Base-by-base conservation (phyloP, 2,329 filamentous ascomycete genomes). In the Talaromyces islandicus region DNA sequence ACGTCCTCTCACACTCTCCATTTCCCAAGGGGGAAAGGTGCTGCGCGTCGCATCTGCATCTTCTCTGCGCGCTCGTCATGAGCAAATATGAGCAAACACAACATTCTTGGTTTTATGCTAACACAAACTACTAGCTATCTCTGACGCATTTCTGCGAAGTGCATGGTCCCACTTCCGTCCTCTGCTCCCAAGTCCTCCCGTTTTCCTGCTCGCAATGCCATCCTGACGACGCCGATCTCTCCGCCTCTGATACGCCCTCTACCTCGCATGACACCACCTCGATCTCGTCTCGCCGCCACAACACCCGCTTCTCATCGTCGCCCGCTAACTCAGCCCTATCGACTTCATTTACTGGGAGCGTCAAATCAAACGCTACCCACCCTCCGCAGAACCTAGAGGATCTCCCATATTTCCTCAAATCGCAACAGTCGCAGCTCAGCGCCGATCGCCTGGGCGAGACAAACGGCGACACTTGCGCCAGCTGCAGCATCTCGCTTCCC, bases 71-170 rank as follows among this genome's bases (percentile, higher is more conserved):
- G 14, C 19, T 24, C 4, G 4, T 19, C 38, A 14, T 10, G 41
- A 12, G n/a, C 19, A 6, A 46, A 11, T n/a, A 17, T 4, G 3
- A 9, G 9, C 46, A 50, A 24, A 50, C 12, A 50, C n/a, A 14
- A 12, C n/a, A n/a, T n/a, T n/a, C n/a, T n/a, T n/a, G n/a, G n/a
- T 5, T 50, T 21, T 12, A 17, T 38, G 9, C 35, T 38, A n/a
- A 38, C 32, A 4, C 27, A 21, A 29, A 54, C 19, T 14, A 27
- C 67, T n/a, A 85, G 83, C 80, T 85, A 69, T 85, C 83, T 67
- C 78, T 85, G 64, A 84, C 83, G 64, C 83, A 85, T 74, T 85
- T 85, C 71, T 85, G 83, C 73, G 83, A 85, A 75, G 77, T 83
- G 71, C 82, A 85, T 78, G 83, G 83, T 70, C 83, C 83, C 19